Conservation (phyloP, 1,139 yeast genomes). For the Diutina sp. region DNA sequence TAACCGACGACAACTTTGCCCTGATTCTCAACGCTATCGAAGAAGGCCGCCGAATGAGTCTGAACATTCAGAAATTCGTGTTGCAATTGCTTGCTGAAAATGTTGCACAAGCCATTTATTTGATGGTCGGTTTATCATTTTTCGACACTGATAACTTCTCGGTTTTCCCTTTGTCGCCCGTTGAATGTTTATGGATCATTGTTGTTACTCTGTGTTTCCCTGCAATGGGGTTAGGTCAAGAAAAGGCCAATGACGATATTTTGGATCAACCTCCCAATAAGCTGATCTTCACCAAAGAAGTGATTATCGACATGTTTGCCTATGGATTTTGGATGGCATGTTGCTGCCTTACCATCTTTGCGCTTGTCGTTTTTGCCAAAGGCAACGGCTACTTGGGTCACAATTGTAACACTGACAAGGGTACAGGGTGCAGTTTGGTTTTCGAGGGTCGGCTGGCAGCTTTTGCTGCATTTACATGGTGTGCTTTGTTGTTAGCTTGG, state of each 20-base stretch:
- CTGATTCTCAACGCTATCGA: constrained; percentile 68
- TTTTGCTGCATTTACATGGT: neutral
- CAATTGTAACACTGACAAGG: constrained; percentile 36
- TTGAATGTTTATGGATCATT: constrained; percentile 70
- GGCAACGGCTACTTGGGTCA: constrained; percentile 60
- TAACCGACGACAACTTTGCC: constrained; percentile 68
- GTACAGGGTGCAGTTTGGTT: neutral
- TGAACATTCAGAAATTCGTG: constrained; percentile 74
- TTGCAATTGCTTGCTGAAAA: constrained; percentile 67
- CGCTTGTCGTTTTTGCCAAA: constrained; percentile 49
- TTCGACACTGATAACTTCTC: constrained; percentile 45
- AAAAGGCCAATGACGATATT: constrained; percentile 52
- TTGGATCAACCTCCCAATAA: constrained; percentile 56
- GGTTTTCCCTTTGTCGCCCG: constrained; percentile 70
- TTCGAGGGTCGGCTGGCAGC: neutral
- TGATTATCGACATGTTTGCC: constrained; percentile 58
- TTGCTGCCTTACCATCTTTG: constrained; percentile 58
- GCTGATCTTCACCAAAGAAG: constrained; percentile 57
- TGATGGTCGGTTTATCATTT: constrained; percentile 63
- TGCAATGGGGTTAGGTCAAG: constrained; percentile 79
- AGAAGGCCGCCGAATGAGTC: constrained; percentile 75
- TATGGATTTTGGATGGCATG: constrained; percentile 69
- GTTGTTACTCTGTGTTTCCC: constrained; percentile 75
- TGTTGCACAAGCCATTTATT: constrained; percentile 63
- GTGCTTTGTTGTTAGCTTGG: neutral